Evolutionary conservation across 1,284 basidiomycete species (phyloP).

Genomic region (Papiliotrema fonsecae): DNA sequence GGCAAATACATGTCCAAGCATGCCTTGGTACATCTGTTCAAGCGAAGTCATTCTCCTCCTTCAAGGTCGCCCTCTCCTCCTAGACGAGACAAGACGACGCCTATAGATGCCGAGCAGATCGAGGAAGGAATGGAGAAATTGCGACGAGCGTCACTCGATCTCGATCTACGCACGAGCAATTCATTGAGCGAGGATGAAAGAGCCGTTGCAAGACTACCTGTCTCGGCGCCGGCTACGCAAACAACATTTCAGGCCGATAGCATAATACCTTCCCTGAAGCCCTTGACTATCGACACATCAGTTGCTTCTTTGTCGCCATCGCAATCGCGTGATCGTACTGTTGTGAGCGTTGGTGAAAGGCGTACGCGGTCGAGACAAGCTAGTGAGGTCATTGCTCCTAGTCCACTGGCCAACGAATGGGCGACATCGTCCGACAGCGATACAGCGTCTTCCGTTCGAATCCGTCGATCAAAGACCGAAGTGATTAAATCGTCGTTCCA

Average conservation of each 20-base stretch:
- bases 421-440: slow-evolving; percentile 15
- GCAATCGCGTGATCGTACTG: no score
- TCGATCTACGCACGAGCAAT: slow-evolving; percentile 17
- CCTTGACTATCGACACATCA: no score
- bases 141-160: slow-evolving; percentile 39
- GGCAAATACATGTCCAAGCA: slow-evolving; percentile 25
- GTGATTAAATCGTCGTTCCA: slow-evolving; percentile 8
- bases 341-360: no score
- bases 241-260: slow-evolving; percentile 36
- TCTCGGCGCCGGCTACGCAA: slow-evolving; percentile 36
- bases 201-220: slow-evolving; percentile 1
- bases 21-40: slow-evolving; percentile 37
- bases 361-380: slow-evolving; percentile 19
- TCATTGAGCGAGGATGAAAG: slow-evolving; percentile 1
- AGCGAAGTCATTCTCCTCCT: slow-evolving; percentile 37
- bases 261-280: not conserved
- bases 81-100: slow-evolving; percentile 16
- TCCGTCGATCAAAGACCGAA: slow-evolving; percentile 26
- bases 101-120: slow-evolving; percentile 28
- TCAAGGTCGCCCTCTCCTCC: slow-evolving; percentile 43
- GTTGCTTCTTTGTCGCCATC: no score
- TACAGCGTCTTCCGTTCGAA: slow-evolving; percentile 8
- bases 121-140: slow-evolving; percentile 42
- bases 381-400: slow-evolving; percentile 39
- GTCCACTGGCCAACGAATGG: slow-evolving; percentile 42